Percentiles rank a stretch among this genome's conserved stretches.
These are phyloP conservation scores for Sugiyamaella japonica DNA, from an alignment of 1,139 yeast genomes.

Conservation along the genomic window DNA sequence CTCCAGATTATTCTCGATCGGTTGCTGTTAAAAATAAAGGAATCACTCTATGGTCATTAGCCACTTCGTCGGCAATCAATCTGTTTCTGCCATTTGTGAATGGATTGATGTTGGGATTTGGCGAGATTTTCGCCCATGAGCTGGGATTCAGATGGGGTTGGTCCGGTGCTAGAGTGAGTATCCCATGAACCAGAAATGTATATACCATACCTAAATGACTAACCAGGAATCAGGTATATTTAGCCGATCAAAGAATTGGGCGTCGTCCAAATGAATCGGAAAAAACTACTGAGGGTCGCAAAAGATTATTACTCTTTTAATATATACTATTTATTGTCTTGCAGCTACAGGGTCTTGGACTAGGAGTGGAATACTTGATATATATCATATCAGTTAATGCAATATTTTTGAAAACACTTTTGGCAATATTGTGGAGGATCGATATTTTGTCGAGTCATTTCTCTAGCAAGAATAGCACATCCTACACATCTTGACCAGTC, in stretches of 20 bases:
- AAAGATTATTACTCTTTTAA: conserved; percentile 9
- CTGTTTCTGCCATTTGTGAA: conserved; percentile 83
- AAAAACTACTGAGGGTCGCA: not conserved
- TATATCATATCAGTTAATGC: conserved; percentile 41
- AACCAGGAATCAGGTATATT: conserved; percentile 17
- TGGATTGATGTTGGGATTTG: conserved; percentile 95
- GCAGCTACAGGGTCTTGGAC: not conserved
- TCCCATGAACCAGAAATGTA: not conserved
- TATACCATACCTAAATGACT: conserved; percentile 1
- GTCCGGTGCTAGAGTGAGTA: conserved; percentile 64
- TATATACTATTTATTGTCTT: conserved; percentile 4
- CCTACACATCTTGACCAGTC: conserved; percentile 75
- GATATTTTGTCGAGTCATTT: conserved; percentile 61
- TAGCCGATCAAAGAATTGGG: conserved; percentile 17
- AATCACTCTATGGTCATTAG: conserved; percentile 16
- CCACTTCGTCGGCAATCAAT: conserved; percentile 54
- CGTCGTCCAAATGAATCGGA: conserved; percentile 11
- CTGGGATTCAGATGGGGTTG: conserved; percentile 79
- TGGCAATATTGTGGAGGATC: conserved; percentile 66
- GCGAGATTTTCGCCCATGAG: conserved; percentile 94
- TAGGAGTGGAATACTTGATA: not conserved
- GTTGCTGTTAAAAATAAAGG: conserved; percentile 8
- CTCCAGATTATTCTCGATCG: conserved; percentile 4
- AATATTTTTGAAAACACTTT: conserved; percentile 63
- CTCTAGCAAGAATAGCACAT: conserved; percentile 76